Percentiles rank a stretch among this genome's conserved stretches.
Evolutionary conservation across 2,329 filamentous ascomycete genomes (phyloP).

Genomic region (Onygenales sp.): DNA sequence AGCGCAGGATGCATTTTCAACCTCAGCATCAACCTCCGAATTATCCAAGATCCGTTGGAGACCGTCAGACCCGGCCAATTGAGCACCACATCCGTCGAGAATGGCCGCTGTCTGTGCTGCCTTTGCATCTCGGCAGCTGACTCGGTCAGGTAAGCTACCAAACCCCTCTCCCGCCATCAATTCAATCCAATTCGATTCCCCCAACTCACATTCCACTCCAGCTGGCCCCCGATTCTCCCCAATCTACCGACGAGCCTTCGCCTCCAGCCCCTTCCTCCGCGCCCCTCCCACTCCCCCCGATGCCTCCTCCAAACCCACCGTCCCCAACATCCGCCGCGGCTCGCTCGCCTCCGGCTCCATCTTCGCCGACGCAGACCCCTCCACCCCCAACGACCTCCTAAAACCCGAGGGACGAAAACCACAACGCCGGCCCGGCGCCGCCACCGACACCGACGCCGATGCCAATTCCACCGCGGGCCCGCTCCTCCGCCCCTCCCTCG

Average conservation of each 20-base stretch:
- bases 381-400: conserved; percentile 19
- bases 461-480: conserved; percentile 4
- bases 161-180: not conserved
- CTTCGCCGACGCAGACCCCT: conserved; percentile 28
- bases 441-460: conserved; percentile 9
- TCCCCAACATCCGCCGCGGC: conserved; percentile 18
- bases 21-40: no score
- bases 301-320: conserved; percentile 2
- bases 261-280: conserved; percentile 6
- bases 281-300: not conserved
- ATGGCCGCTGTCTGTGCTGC: conserved; percentile 32
- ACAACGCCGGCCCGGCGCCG: conserved; percentile 11
- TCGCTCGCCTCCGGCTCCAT: conserved; percentile 29
- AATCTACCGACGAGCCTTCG: conserved; percentile 11
- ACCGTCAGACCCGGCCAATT: conserved; percentile 1
- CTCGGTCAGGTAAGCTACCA: conserved; percentile 24
- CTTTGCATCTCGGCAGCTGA: conserved; percentile 28
- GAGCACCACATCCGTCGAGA: conserved; percentile 3
- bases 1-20: no score
- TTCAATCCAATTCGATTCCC: not conserved
- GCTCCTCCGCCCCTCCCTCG: conserved; percentile 14
- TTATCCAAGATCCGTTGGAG: no score
- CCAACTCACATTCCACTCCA: not conserved
- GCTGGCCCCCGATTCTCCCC: conserved; percentile 6
- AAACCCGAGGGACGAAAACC: conserved; percentile 10